Evolutionary conservation across 805 yeast species (phyloP), one percentile per base, ranked within the genome.

Genomic region (Cyberlindnera euphorbiae): DNA sequence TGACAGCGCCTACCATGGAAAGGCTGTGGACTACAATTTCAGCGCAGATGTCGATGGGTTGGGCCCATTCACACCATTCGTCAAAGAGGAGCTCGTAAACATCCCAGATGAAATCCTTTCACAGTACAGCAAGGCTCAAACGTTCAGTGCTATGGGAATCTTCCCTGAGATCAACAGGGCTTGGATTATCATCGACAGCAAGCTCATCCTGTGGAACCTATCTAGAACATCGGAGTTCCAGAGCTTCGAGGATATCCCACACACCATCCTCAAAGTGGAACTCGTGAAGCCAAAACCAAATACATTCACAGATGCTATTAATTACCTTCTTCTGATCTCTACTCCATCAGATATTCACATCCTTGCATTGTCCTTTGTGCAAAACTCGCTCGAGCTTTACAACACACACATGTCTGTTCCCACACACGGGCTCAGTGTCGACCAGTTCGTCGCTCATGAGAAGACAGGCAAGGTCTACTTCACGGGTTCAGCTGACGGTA

Each of bases 171-270:
- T 93, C 21, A 74, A 77, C 43, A 75, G 95, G 41, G 77, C 89
- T 11, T 93, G 97, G 96, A 71, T 90, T 22, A 77, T 82, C 4
- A 75, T 80, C 22, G 97, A 87, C 53, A 81, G 82, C 55, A 82
- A 82, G 50, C 66, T 90, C 50, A 74, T 83, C 23, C 68, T 94
- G 17, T 93, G 97, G 97, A 82, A 88, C 57, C 77, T 81, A 53
- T 52, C 62, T 8, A 74, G 72, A 39, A 68, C 77, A 10, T 70
- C 73, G 19, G 90, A 82, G 41, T 84, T 78, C 53, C 79, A 79
- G 49, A 77, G 87, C 8, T 82, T 90, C 34, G 97, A 87, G 55
- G 94, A 82, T 46, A 73, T 88, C 44, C 71, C 76, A 36, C 85
- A 84, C 47, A 75, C 93, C 2, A 86, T 93, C 32, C 63, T 84